Percentiles rank a stretch among this genome's conserved stretches.
Evolutionary conservation across 2,329 filamentous ascomycete genomes (phyloP).

Genomic region (Cercospora zeae-maydis): DNA sequence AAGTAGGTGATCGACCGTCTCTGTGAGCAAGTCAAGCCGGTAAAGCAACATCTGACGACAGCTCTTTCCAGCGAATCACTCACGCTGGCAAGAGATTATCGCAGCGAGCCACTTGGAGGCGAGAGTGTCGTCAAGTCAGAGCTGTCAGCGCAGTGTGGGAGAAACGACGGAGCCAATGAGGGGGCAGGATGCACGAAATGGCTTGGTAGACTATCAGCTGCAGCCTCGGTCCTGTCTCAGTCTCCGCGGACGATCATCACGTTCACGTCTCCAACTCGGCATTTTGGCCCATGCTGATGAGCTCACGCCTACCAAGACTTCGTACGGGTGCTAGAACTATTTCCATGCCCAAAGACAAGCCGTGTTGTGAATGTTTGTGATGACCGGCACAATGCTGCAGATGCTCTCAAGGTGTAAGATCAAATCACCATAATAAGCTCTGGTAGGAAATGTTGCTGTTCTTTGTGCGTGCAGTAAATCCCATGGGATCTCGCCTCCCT

Average conservation of each 20-base stretch:
- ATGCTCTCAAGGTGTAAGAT: not conserved
- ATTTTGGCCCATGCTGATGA: not conserved
- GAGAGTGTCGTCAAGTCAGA: slow-evolving; percentile 9
- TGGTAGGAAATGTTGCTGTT: not conserved
- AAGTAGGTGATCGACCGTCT: not conserved
- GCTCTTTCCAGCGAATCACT: not conserved
- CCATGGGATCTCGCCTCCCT: no score
- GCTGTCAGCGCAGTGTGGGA: not conserved
- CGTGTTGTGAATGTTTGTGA: not conserved
- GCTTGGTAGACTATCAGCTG: not conserved
- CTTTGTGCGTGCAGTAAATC: not conserved
- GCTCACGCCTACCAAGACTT: not conserved
- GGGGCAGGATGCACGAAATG: not conserved
- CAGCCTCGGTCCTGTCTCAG: not conserved
- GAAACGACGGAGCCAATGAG: slow-evolving; percentile 14
- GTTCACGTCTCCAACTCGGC: not conserved
- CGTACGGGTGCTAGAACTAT: not conserved
- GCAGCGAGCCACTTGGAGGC: not conserved
- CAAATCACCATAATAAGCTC: not conserved
- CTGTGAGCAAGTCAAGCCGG: slow-evolving; percentile 1
- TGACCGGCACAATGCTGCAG: not conserved
- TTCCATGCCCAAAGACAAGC: not conserved
- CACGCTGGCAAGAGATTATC: not conserved
- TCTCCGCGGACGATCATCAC: not conserved
- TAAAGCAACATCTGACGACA: not conserved